A percentile compares a stretch with the other conserved stretches of the same genome.
phyloP scores from a whole-genome alignment of 2,329 filamentous ascomycete species.

The Tolypocladium nubicola region DNA sequence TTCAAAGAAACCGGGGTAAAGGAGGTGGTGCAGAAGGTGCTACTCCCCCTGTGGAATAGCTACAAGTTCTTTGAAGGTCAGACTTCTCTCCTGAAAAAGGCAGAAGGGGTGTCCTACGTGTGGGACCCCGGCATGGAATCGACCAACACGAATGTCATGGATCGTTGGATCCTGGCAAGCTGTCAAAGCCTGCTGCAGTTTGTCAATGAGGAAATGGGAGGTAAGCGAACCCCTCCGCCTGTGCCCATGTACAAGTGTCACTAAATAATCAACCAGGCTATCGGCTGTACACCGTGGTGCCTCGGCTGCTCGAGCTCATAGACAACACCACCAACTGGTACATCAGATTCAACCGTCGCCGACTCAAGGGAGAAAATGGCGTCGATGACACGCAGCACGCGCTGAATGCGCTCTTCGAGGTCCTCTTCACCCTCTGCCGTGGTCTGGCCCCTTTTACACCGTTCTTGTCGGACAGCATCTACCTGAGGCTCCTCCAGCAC shows the following conservation, averaged over 20 bases:
- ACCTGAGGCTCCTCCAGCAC: conserved; percentile 68
- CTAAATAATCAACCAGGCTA: conserved; percentile 35
- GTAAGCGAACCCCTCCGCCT: conserved; percentile 27
- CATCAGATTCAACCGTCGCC: conserved; percentile 85
- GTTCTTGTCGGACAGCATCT: conserved; percentile 93
- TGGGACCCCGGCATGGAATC: conserved; percentile 69
- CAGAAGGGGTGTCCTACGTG: conserved; percentile 62
- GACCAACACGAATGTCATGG: conserved; percentile 84
- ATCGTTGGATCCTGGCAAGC: conserved; percentile 87
- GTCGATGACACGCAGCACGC: conserved; percentile 80
- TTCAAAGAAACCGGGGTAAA: conserved; percentile 92
- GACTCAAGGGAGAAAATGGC: conserved; percentile 83
- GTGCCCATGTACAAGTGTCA: not conserved
- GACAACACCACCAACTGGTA: conserved; percentile 99
- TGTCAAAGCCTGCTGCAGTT: conserved; percentile 87
- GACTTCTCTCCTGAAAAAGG: conserved; percentile 76
- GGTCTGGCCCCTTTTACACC: conserved; percentile 91
- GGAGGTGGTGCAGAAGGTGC: conserved; percentile 85
- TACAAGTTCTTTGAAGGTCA: conserved; percentile 96
- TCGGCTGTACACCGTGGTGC: conserved; percentile 84
- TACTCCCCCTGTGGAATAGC: conserved; percentile 89
- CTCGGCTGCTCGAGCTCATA: conserved; percentile 70
- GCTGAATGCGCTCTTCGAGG: conserved; percentile 88
- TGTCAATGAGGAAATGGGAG: conserved; percentile 85
- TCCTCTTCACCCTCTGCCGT: conserved; percentile 78